These are phyloP conservation scores for Paulownia fortunei DNA, from an alignment of 257 asterid species.

Conservation along the genomic window DNA sequence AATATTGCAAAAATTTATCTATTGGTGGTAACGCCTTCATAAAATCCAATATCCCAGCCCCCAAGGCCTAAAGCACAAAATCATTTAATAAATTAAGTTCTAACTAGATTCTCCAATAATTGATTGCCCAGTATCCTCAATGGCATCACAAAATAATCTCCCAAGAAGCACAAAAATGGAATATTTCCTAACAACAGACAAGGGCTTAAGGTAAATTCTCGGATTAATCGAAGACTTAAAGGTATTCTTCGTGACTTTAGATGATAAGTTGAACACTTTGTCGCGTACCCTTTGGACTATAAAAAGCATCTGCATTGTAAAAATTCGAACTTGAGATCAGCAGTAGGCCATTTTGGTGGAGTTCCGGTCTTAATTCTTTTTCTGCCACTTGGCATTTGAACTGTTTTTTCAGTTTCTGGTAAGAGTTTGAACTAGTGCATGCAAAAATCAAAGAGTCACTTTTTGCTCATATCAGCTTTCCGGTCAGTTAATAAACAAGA, in stretches of 20 bases:
- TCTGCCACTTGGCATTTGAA: slow-evolving; percentile 59
- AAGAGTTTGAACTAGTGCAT: slow-evolving; percentile 20
- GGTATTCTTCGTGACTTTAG: not conserved
- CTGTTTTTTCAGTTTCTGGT: not conserved
- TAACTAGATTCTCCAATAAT: slow-evolving; percentile 14
- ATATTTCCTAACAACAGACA: slow-evolving; percentile 44
- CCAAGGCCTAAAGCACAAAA: not conserved
- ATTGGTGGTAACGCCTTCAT: slow-evolving; percentile 33
- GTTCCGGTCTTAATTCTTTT: slow-evolving; percentile 21
- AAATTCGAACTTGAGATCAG: slow-evolving; percentile 34
- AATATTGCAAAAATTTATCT: too few species aligned
- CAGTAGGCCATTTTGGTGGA: slow-evolving; percentile 27
- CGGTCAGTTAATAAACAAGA: slow-evolving; percentile 10
- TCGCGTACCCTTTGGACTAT: slow-evolving; percentile 49
- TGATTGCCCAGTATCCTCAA: not conserved
- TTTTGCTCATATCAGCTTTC: slow-evolving; percentile 32
- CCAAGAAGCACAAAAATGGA: slow-evolving; percentile 39
- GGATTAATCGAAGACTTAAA: slow-evolving; percentile 42
- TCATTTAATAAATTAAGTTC: not conserved
- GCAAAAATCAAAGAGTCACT: not conserved
- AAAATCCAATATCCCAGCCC: slow-evolving; percentile 6
- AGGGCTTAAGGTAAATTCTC: slow-evolving; percentile 4
- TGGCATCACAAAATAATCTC: not conserved
- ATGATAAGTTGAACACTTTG: slow-evolving; percentile 30
- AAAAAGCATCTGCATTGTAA: slow-evolving; percentile 46